Percentiles rank a stretch among this genome's conserved stretches.
Evolutionary conservation across 1,139 yeast species (phyloP).

Genomic region (Diutina siamensis): DNA sequence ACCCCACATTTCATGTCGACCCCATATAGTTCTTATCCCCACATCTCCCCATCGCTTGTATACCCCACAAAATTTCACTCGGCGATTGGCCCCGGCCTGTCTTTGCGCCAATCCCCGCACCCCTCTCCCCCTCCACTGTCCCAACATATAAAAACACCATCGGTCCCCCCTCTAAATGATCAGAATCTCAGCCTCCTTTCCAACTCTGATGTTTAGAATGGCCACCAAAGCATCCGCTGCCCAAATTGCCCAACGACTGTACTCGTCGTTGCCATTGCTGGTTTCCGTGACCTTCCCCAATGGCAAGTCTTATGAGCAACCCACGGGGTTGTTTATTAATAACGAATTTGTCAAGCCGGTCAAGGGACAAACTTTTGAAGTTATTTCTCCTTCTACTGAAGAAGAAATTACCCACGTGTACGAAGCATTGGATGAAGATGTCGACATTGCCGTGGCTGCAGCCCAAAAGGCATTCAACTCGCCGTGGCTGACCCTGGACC

Average conservation of each 20-base stretch:
- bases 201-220: neutral
- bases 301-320: conserved; percentile 34
- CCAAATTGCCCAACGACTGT: conserved; percentile 6
- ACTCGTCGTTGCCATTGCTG: conserved; percentile 11
- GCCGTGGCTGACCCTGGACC: conserved; percentile 12
- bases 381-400: conserved; percentile 46
- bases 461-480: conserved; percentile 39
- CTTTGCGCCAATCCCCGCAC: no score
- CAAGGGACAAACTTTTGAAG: conserved; percentile 39
- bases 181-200: neutral
- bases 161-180: neutral
- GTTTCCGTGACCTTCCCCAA: conserved; percentile 11
- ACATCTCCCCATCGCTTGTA: no score
- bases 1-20: no score
- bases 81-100: no score
- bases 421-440: conserved; percentile 46
- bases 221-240: conserved; percentile 2
- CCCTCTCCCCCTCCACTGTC: neutral
- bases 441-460: conserved; percentile 46
- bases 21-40: no score
- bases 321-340: conserved; percentile 38
- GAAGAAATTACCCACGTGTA: conserved; percentile 41
- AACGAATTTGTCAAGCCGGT: conserved; percentile 32
- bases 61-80: no score
- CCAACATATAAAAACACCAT: no score